Evolutionary conservation across 1,284 basidiomycete species (phyloP), one percentile per base, ranked within the genome.

Genomic region (Boletus sp.): DNA sequence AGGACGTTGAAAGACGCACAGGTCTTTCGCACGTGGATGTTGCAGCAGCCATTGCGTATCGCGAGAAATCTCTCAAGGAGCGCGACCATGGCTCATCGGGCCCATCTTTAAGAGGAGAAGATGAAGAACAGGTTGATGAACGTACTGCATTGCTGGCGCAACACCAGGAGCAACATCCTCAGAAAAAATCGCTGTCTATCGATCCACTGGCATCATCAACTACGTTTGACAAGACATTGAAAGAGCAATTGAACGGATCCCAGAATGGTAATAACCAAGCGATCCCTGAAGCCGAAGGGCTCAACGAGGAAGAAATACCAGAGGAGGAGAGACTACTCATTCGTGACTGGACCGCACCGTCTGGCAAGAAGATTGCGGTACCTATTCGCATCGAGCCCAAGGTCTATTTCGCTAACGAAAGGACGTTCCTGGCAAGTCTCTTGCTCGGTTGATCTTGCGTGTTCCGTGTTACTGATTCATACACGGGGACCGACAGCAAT

Each of bases 361-460:
- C 79, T 38, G 95, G 95, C 16, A 98, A 97, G 74, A 80, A 82
- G 55, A 94, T 99, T 50, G 82, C 92, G 1, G 81, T 99, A 1
- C 94, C 95, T 29, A 86, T 99, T 27, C 82, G 95, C 44, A 81
- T 99, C 48, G 95, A 99, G 70, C 95, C 95, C 30, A 99, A 99
- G 72, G 94, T 96, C 7, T 96, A 96, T 65, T 99, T 98, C 67
- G 95, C 95, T 3, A 90, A 91, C 39, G 95, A 97, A 68, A 77
- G 93, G 50, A 94, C 92, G n/a, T 91, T 89, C 74, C 64, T 91
- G 66, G 88, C 87, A 62, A 64, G 82, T 69, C 45, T 20, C 41
- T 50, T 57, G 23, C n/a, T 47, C 49, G n/a, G 22, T 41, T 40
- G 6, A 8, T 5, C 17, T 17, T 43, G 58, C 42, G 45, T 19